Percentiles rank a stretch among this genome's conserved stretches.
Evolutionary conservation across 2,329 filamentous ascomycete species (phyloP).

Genomic region (Aspergillus pseudotamarii): DNA sequence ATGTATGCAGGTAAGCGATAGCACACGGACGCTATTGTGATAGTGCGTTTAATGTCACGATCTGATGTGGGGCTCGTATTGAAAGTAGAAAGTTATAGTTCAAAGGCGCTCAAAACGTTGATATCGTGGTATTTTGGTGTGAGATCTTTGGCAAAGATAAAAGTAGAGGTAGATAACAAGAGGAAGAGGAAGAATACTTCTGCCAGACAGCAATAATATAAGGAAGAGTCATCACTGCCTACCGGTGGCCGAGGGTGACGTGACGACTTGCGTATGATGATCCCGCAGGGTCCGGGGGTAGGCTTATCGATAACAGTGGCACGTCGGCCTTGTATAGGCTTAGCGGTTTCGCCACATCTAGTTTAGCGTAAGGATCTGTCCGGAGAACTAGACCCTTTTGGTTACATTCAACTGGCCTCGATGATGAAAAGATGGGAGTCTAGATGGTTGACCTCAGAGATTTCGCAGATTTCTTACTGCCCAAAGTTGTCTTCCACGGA

Average conservation of each 20-base stretch:
- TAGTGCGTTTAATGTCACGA: slow-evolving; percentile 16
- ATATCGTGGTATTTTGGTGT: slow-evolving; percentile 3
- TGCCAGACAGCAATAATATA: neutral
- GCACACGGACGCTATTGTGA: slow-evolving; percentile 19
- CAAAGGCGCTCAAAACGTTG: neutral
- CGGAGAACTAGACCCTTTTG: slow-evolving; percentile 22
- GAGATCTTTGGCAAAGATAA: neutral
- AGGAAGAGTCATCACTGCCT: neutral
- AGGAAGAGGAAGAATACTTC: neutral
- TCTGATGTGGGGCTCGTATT: slow-evolving; percentile 16
- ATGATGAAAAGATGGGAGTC: slow-evolving; percentile 19
- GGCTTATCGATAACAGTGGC: slow-evolving; percentile 27
- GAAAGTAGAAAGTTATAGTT: slow-evolving; percentile 7
- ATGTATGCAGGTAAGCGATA: slow-evolving; percentile 22
- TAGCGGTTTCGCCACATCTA: slow-evolving; percentile 6
- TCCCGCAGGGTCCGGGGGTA: slow-evolving; percentile 30
- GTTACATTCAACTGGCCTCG: slow-evolving; percentile 20
- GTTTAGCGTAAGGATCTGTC: slow-evolving; percentile 17
- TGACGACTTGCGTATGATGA: slow-evolving; percentile 36
- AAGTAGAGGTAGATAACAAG: neutral
- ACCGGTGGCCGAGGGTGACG: slow-evolving; percentile 21
- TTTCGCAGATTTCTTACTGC: neutral
- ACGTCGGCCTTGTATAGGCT: slow-evolving; percentile 4
- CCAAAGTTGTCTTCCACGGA: neutral
- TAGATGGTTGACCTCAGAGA: neutral